Percentiles rank a stretch among this genome's conserved stretches.
These are phyloP conservation scores for Grigorovia jiainica DNA, from an alignment of 805 yeast species.

Conservation along the genomic window DNA sequence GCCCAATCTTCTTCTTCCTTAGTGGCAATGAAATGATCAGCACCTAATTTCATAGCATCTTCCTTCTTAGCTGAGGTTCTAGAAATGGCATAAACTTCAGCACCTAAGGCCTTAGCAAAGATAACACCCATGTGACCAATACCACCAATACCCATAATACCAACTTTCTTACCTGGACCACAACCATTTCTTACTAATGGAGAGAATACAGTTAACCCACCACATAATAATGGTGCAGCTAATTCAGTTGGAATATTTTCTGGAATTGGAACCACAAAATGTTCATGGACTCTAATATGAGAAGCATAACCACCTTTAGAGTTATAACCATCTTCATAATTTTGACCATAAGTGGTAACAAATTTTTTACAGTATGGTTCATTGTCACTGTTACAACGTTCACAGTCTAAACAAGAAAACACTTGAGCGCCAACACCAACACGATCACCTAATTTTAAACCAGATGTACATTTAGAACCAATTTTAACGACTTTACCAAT, in stretches of 20 bases:
- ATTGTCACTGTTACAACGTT: conserved; percentile 44
- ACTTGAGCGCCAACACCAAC: conserved; percentile 76
- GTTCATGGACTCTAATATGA: conserved; percentile 54
- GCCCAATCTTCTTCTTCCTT: conserved; percentile 39
- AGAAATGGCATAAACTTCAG: conserved; percentile 49
- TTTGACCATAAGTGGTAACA: conserved; percentile 39
- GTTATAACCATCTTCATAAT: conserved; percentile 38
- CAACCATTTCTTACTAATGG: conserved; percentile 49
- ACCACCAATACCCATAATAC: conserved; percentile 49
- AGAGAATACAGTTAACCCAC: conserved; percentile 64
- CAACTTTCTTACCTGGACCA: conserved; percentile 43
- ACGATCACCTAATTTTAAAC: conserved; percentile 55
- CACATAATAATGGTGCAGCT: conserved; percentile 72
- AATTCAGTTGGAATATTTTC: conserved; percentile 39
- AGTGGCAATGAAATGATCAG: conserved; percentile 47
- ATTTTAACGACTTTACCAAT: conserved; percentile 49
- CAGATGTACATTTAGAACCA: conserved; percentile 44
- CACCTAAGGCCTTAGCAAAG: conserved; percentile 52
- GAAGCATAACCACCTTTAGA: conserved; percentile 63
- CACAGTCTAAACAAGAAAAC: conserved; percentile 52
- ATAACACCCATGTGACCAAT: conserved; percentile 48
- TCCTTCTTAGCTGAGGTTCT: conserved; percentile 41
- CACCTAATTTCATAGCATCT: conserved; percentile 44
- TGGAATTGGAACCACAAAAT: conserved; percentile 57
- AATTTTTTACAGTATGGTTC: conserved; percentile 46